Conservation (phyloP, 140 eudicot genomes). For the Stevia rebaudiana region DNA sequence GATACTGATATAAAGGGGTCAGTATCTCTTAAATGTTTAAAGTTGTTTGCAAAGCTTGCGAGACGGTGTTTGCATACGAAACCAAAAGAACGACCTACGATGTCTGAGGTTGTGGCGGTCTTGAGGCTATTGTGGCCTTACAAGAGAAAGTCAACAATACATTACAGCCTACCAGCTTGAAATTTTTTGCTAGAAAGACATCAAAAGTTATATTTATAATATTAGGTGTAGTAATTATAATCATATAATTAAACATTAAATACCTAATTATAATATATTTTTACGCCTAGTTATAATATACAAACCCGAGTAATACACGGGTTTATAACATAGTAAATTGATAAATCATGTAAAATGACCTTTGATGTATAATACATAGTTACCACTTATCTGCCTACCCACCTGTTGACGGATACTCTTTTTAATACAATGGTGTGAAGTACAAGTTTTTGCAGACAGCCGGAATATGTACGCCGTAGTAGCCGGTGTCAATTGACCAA, state of each 20-base stretch:
- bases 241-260: too few relatives aligned
- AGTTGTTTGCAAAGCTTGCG: slow-evolving; percentile 20
- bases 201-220: background rate
- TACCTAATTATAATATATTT: too few relatives aligned
- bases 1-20: slow-evolving; percentile 13
- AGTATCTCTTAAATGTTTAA: slow-evolving; percentile 1
- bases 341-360: too few relatives aligned
- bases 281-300: too few relatives aligned
- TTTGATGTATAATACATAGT: too few relatives aligned
- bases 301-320: too few relatives aligned
- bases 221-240: too few relatives aligned
- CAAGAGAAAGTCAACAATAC: background rate
- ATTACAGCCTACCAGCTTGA: background rate
- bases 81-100: slow-evolving; percentile 22
- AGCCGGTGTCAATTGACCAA: background rate
- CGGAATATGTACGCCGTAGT: background rate
- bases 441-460: background rate
- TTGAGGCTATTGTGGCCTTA: slow-evolving; percentile 7
- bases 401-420: too few relatives aligned
- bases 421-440: too few relatives aligned
- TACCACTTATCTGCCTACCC: too few relatives aligned
- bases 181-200: slow-evolving; percentile 1
- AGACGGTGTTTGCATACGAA: slow-evolving; percentile 18
- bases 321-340: too few relatives aligned
- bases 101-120: slow-evolving; percentile 26